Evolutionary conservation across 1,284 basidiomycete species (phyloP), one percentile per base, ranked within the genome.

Genomic region (Microbotryomycetes sp.): DNA sequence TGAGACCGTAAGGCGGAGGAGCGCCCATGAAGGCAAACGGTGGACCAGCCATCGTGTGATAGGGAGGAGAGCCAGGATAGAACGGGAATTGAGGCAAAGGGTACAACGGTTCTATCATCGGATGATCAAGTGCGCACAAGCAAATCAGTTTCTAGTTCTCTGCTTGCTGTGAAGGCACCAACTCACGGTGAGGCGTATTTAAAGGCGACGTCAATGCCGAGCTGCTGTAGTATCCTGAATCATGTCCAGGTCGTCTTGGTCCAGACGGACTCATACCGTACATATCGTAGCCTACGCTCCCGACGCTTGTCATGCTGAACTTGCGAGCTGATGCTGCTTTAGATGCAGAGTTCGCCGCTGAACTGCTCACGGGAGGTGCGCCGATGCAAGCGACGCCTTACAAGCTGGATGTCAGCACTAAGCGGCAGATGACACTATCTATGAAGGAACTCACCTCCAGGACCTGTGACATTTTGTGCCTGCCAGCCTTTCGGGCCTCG

Each of bases 381-480:
- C 36, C 36, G 36, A 42, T 42, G 19, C 36, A 42, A 42, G 36
- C 36, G 19, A 42, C 19, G 19, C 36, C 36, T 42, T 9, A 9
- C 12, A 29, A 16, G 50, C 25, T 16, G 30, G 6, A 30, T 52
- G 25, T 16, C 12, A 51, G 29, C n/a, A 25, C 49, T 25, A n/a
- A 25, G 15, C 12, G 15, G 4, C 7, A 30, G 25, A 30, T 23
- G 50, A 30, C n/a, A n/a, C 9, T n/a, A 9, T 26, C 50, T 26
- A 52, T n/a, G n/a, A n/a, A 29, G 50, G 30, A 29, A 23, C 50
- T 25, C n/a, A 52, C 50, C 50, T 26, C 30, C 26, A 25, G 50
- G 50, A 4, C 50, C 50, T 19, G 50, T 52, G 25, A 52, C 50
- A 52, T 29, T 29, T 25, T 52, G 50, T 29, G 50, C 50, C 30